Base-by-base conservation (phyloP, 2,329 filamentous ascomycete species). In the Domatiomyces catenatus region DNA sequence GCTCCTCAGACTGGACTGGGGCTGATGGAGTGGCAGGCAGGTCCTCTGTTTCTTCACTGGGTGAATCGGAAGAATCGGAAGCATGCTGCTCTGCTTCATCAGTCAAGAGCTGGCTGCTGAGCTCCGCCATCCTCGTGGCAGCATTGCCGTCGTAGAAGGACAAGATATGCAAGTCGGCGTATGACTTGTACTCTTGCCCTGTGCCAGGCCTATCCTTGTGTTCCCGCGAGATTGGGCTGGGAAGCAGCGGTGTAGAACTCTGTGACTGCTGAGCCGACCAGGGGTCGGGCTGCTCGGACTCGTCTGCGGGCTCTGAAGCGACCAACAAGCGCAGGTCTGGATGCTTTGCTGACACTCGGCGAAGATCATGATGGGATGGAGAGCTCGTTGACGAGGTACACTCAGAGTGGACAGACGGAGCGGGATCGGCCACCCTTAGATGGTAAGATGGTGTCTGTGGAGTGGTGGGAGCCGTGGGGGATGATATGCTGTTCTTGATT, bases 141-240 rank as follows among this genome's bases (percentile, higher is more conserved):
- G 17, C 8, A n/a, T 44, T 36, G 8, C 52, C 46, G 46, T 49
- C 52, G 39, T 59, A 59, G 42, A 53, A 53, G n/a, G 55, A 54
- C 22, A 59, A 32, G 17, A 59, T 59, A 22, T 55, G 51, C 12
- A 56, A 42, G 42, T 52, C 55, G 20, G 56, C 49, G 15, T 56
- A 42, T 8, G 51, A 54, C 26, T 48, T 49, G 20, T 57, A 52
- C 32, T 50, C 24, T 50, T 5, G 26, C 28, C 39, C 15, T 20
- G 20, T 10, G 28, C 10, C 15, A 39, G 12, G 32, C 32, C 15
- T 15, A 39, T 39, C 10, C 32, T 39, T 15, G 32, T 15, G 32
- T 15, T 39, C 32, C 32, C 32, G 15, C 32, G 32, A 15, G 42
- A 55, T 54, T 5, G 55, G 53, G 42, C 53, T 55, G 18, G 55